Evolutionary conservation across 306 rosid species (phyloP), one percentile per base, ranked within the genome.

Genomic region (Leucaena leucocephala): DNA sequence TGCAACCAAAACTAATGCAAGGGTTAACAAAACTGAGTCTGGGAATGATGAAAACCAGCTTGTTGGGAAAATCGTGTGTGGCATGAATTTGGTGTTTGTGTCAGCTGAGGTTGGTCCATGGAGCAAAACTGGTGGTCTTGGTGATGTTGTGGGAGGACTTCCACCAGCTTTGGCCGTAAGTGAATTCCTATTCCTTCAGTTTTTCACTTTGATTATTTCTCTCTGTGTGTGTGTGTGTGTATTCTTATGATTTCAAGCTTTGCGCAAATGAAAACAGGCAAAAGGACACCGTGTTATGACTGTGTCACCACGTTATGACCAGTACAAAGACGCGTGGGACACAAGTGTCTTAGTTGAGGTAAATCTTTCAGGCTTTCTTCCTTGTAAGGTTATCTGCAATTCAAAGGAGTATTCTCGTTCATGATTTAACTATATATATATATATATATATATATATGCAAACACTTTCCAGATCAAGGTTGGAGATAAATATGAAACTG

Each of bases 111-210:
- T 90, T 0, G 97, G 85, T 12, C 95, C 95, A 0, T 90, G 95
- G 97, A 92, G 97, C 83, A 92, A 92, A 86, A 92, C 97, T 34
- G 95, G 95, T 3, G 97, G 97, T 22, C 93, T 90, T 34, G 97
- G 97, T 36, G 95, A 92, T 79, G 97, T 92, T 84, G 93, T 90
- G 33, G 95, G 97, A 34, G 95, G 92, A 21, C 92, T 92, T 19
- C 97, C 97, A n/a, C 92, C 97, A 16, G 90, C 89, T 14, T 48
- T 92, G 88, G 95, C 93, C 0, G 97, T 92, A 75, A 81, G 88
- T 72, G 17, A 12, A 49, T 27, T 27, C 27, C 27, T 27, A 27
- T 27, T 27, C 27, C n/a, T 71, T 67, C 59, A 81, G 2, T 66
- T 35, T 27, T 27, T 44, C 12, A 6, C 27, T 27, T 27, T 27